These are phyloP conservation scores for Miscanthus lutarioriparius DNA, from an alignment of 176 grass and related monocot genomes.

Conservation along the genomic window DNA sequence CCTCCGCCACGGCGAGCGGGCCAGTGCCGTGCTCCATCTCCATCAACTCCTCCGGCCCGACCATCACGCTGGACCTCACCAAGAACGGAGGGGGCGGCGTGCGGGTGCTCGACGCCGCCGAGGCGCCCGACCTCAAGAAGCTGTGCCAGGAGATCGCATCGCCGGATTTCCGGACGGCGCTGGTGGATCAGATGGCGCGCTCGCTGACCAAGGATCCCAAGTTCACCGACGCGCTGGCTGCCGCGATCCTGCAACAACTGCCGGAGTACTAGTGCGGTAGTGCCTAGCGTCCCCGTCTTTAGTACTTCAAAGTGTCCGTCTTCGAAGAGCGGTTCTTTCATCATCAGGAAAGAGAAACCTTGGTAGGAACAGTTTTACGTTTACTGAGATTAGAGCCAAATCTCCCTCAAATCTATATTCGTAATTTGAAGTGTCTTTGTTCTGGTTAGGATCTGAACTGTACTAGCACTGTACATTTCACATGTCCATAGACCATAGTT, in stretches of 20 bases:
- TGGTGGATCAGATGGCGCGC: slow-evolving; percentile 72
- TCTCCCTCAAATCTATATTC: neutral
- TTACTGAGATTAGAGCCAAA: neutral
- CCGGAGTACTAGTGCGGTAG: slow-evolving; percentile 42
- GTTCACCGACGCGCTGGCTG: slow-evolving; percentile 61
- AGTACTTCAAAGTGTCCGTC: neutral
- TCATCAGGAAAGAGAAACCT: neutral
- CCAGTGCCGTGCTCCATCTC: slow-evolving; percentile 60
- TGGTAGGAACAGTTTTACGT: neutral
- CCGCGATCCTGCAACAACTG: slow-evolving; percentile 59
- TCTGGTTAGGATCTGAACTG: neutral
- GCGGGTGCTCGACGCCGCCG: neutral
- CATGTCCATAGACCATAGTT: neutral
- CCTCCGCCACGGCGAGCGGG: neutral
- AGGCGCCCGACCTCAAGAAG: slow-evolving; percentile 33
- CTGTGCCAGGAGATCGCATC: slow-evolving; percentile 48
- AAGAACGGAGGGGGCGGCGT: slow-evolving; percentile 15
- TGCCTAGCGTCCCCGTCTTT: neutral
- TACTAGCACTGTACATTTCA: slow-evolving; percentile 18
- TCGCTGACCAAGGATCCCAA: slow-evolving; percentile 57
- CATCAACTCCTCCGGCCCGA: slow-evolving; percentile 57
- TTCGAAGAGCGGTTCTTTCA: neutral
- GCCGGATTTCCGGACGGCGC: slow-evolving; percentile 52
- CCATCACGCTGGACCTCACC: slow-evolving; percentile 73
- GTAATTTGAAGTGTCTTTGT: neutral